Evolutionary conservation across 1,139 yeast genomes (phyloP).

Genomic region (Williopsis jadinii): DNA sequence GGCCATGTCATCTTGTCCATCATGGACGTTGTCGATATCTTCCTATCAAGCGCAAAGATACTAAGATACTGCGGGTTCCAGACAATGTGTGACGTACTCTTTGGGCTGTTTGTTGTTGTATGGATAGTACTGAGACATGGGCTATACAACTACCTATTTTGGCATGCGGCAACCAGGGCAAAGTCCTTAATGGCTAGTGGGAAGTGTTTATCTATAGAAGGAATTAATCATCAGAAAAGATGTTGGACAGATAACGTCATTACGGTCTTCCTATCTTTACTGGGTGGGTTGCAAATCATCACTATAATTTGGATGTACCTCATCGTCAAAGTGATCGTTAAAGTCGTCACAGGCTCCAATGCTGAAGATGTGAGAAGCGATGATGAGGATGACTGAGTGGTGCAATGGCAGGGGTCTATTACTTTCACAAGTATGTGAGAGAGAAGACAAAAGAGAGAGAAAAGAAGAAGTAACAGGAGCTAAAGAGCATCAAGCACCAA

Average conservation of each 20-base stretch:
- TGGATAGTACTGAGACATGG: constrained; percentile 78
- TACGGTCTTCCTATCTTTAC: constrained; percentile 44
- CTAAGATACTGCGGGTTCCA: constrained; percentile 63
- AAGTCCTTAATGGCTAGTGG: constrained; percentile 17
- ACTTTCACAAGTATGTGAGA: neutral
- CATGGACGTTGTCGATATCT: constrained; percentile 80
- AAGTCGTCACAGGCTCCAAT: constrained; percentile 61
- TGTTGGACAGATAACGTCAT: constrained; percentile 58
- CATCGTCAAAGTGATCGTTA: constrained; percentile 62
- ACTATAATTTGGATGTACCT: constrained; percentile 70
- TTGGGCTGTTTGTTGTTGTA: constrained; percentile 54
- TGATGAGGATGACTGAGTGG: constrained; percentile 38
- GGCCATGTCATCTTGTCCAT: constrained; percentile 74
- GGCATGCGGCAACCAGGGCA: constrained; percentile 36
- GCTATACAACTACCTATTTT: constrained; percentile 59
- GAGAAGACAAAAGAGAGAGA: neutral
- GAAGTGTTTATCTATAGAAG: constrained; percentile 15
- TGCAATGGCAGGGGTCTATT: too few species aligned
- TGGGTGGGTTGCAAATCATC: constrained; percentile 61
- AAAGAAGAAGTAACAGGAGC: neutral
- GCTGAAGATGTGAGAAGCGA: constrained; percentile 85
- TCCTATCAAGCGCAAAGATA: constrained; percentile 68
- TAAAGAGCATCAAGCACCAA: neutral
- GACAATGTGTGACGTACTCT: constrained; percentile 59
- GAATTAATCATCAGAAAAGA: constrained; percentile 24